Evolutionary conservation across 192 early-diverging fungal genomes (phyloP), one percentile per base, ranked within the genome.

Genomic region (Thamnidium elegans): DNA sequence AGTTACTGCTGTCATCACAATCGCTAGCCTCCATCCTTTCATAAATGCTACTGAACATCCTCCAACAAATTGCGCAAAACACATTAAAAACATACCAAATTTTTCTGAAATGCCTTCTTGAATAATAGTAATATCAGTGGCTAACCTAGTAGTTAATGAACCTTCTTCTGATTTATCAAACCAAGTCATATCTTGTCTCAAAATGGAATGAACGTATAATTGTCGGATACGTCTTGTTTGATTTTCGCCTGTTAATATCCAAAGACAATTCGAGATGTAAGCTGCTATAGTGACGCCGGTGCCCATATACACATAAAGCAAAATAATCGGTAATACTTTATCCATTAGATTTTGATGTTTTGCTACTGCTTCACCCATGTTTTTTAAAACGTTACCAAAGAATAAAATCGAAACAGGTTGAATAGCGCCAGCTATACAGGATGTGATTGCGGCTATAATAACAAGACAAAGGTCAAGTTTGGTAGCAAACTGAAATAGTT

Each of bases 61-160:
- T 8, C 81, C 67, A 50, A 92, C 65, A 52, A 94, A 94, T 1
- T 82, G 84, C 6, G 85, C 71, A 8, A 81, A 44, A 47, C 79
- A 80, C 67, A 83, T 81, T 32, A 93, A 62, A 21, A 89, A 77
- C 46, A 89, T 71, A 58, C 89, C 86, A 36, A 92, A 79, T 69
- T 95, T 96, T 58, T 93, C 92, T 19, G 84, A 82, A 7, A 92
- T 87, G 42, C 91, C 94, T 53, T 94, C 95, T 71, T 95, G 91
- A 39, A 94, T 82, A 56, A 94, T 46, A 31, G 87, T 84, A 23
- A 89, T 93, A 54, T 97, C 93, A 31, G 84, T 80, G 43, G 92
- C 86, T 26, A 97, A 85, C 19, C 93, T 87, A 17, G 92, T 91
- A 2, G 91, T 90, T 46, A 97, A 80, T 55, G 90, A 89, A 44